Evolutionary conservation across 23 red algal species (phyloP), one percentile per base, ranked within the genome.

Genomic region (Gracilaria gracilis): DNA sequence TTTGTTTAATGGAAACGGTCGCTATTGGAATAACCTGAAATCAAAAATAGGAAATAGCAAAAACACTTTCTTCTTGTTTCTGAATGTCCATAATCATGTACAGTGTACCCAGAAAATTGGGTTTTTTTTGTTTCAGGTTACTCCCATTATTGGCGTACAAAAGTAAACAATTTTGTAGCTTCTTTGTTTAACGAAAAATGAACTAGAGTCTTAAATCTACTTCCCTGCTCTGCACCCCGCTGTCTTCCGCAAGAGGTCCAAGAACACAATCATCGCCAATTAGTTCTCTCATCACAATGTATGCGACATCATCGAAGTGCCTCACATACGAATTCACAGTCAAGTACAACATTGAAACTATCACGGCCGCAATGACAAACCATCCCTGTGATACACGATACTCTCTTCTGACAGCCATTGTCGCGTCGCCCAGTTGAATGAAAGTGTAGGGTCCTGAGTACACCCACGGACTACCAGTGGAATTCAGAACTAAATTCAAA

Each of bases 281-380:
- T 32, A 67, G 62, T 21, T 67, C 62, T 67, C 33, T 67, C 62
- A 67, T 67, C 9, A 35, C 62, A 33, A 1, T 67, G 62, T 67
- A 67, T 31, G 62, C 62, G 14, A 67, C 62, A 13, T 67, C 62
- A 67, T 67, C 62, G 24, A 67, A 67, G 33, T 67, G 33, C 33
- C 11, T 34, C 62, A 67, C 28, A 13, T 33, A 67, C 28, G 62
- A 31, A 35, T 67, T 67, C 24, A 67, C 27, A 3, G 33, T 14
- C 33, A 67, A 11, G 32, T 67, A 35, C 33, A 35, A 9, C 24
- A 67, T 17, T 11, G 27, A 67, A 6, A 67, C 33, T 17, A 31
- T 24, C 62, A 28, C 62, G 2, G 33, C 62, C 5, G 62, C 62
- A 67, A 67, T 67, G 9, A 67, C 62, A 1, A 67, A 15, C 33